Evolutionary conservation across 2,329 filamentous ascomycete species (phyloP), one percentile per base, ranked within the genome.

Genomic region (Alternaria gansuensis): DNA sequence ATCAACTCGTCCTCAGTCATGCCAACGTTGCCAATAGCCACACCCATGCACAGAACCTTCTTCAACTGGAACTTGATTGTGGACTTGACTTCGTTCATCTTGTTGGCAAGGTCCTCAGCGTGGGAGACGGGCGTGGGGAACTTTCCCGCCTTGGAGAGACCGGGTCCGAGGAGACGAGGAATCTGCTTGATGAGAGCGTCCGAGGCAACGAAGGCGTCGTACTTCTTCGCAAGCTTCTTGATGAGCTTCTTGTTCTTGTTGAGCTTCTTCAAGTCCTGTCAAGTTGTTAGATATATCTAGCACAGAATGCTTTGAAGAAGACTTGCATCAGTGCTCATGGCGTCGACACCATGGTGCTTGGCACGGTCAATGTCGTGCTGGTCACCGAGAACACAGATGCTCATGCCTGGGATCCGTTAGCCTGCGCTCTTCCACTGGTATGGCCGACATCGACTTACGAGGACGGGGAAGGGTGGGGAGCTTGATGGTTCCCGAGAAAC

Each of bases 241-340:
- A 99, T 97, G 79, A 98, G 90, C 91, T 99, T 99, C 92, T 99
- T 98, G 92, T 99, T 99, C 92, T 99, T 99, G 91, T 99, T 99
- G 75, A 99, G 92, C 91, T 99, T 99, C 92, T 99, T 99, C 85
- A 99, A 85, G 84, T 99, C 95, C 55, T 57, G 49, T 31, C 5
- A 46, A 39, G 9, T 46, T 54, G 56, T 60, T 33, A 62, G 61
- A 59, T 40, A 43, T 51, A 39, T 45, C 40, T 33, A 14, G n/a
- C 17, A 8, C 8, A 2, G 11, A 6, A 3, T 11, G 8, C 11
- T 11, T 21, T 11, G 1, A 9, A 7, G 31, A 10, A 17, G n/a
- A 49, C 63, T 64, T 40, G 62, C 55, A 78, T 99, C 95, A 72
- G 92, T 84, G 78, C 92, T 96, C 95, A 98, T 98, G 85, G 94